Evolutionary conservation across 768 basidiomycete genomes (phyloP).

Genomic region (Hebeloma cylindrosporum): DNA sequence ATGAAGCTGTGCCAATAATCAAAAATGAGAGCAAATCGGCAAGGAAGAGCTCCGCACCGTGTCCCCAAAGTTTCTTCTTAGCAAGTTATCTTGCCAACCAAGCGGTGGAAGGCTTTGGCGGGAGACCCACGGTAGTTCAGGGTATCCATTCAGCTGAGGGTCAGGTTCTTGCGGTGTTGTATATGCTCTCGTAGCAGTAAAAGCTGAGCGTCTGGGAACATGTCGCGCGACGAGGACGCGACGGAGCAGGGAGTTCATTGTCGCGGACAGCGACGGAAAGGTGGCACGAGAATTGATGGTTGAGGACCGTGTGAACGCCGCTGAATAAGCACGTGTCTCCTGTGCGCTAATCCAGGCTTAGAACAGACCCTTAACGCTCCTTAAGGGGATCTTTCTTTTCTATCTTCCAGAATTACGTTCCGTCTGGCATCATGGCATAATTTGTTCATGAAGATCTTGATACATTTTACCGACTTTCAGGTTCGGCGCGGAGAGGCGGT

Average conservation of each 20-base stretch:
- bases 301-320: conserved; percentile 17
- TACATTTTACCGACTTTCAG: conserved; percentile 14
- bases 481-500: conserved; percentile 4
- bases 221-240: conserved; percentile 36
- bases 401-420: conserved; percentile 22
- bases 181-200: conserved; percentile 27
- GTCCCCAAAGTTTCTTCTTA: conserved; percentile 81
- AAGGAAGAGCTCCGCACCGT: conserved; percentile 45
- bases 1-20: conserved; percentile 53
- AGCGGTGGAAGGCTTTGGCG: conserved; percentile 60
- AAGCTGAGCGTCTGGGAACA: conserved; percentile 23
- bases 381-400: conserved; percentile 28
- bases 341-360: no score
- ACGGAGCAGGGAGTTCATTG: conserved; percentile 42
- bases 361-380: no score
- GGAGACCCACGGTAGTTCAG: conserved; percentile 65
- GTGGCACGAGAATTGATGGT: conserved; percentile 12
- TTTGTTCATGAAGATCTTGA: conserved; percentile 24
- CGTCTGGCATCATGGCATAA: conserved; percentile 17
- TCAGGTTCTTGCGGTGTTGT: conserved; percentile 47
- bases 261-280: conserved; percentile 21
- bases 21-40: conserved; percentile 6
- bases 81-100: conserved; percentile 76
- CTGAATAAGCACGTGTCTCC: conserved; percentile 9
- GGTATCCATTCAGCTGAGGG: conserved; percentile 73